phyloP scores from a whole-genome alignment of 202 grass and related monocot species.

The Carex arenaria region DNA sequence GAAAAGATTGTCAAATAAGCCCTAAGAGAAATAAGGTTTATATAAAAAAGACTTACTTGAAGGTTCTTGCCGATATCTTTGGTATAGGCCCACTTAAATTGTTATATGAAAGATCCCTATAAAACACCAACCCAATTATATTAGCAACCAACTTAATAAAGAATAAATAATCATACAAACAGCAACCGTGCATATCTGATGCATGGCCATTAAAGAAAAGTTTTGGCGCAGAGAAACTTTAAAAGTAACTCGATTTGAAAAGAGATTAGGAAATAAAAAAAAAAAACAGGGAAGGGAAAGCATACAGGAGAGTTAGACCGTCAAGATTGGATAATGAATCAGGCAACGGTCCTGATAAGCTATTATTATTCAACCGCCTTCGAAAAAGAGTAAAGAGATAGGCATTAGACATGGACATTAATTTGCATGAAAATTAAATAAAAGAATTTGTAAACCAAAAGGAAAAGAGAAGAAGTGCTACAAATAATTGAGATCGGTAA shows the following conservation, averaged over 20 bases:
- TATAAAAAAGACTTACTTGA: slow-evolving; percentile 50
- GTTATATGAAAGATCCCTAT: slow-evolving; percentile 88
- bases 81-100: slow-evolving; percentile 85
- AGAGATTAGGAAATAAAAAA: slow-evolving; percentile 8
- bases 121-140: slow-evolving; percentile 9
- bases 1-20: neutral
- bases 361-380: slow-evolving; percentile 96
- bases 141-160: slow-evolving; percentile 10
- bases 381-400: slow-evolving; percentile 16
- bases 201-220: neutral
- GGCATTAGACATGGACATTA: neutral
- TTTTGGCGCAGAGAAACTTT: neutral
- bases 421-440: neutral
- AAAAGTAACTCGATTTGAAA: neutral
- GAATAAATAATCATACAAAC: slow-evolving; percentile 5
- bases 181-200: neutral
- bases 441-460: neutral
- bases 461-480: slow-evolving; percentile 27
- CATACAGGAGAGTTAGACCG: slow-evolving; percentile 84
- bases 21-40: neutral
- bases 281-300: slow-evolving; percentile 4
- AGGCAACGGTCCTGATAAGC: slow-evolving; percentile 72
- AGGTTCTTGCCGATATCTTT: slow-evolving; percentile 94
- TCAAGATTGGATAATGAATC: slow-evolving; percentile 68
- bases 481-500: slow-evolving; percentile 85